Evolutionary conservation across 768 basidiomycete genomes (phyloP).

Genomic region (Tephrocybe sp.): DNA sequence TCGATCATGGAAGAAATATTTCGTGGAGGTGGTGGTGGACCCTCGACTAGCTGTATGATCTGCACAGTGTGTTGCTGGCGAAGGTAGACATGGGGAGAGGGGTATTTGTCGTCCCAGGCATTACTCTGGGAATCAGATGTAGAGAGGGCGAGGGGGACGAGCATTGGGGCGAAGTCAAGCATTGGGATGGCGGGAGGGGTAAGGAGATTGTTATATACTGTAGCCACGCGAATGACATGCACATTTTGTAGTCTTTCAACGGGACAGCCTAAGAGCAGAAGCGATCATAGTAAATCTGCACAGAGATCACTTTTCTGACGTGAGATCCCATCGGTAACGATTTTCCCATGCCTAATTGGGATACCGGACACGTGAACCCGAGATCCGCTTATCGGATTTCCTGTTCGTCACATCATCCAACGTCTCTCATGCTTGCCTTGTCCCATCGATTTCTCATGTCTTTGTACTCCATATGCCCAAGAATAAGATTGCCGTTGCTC

Average conservation of each 20-base stretch:
- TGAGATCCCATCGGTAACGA: conserved; percentile 23
- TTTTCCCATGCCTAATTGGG: conserved; percentile 28
- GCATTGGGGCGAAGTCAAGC: conserved; percentile 23
- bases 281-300: conserved; percentile 19
- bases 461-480: conserved; percentile 18
- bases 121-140: conserved; percentile 24
- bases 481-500: conserved; percentile 17
- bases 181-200: conserved; percentile 21
- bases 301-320: conserved; percentile 10
- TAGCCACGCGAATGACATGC: conserved; percentile 21
- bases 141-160: conserved; percentile 15
- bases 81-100: conserved; percentile 41
- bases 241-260: conserved; percentile 23
- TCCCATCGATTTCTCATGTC: conserved; percentile 17
- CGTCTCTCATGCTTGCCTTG: conserved; percentile 21
- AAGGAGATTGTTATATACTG: conserved; percentile 18
- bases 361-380: conserved; percentile 22
- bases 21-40: conserved; percentile 53
- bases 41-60: conserved; percentile 76
- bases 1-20: conserved; percentile 36
- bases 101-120: conserved; percentile 27
- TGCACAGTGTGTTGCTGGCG: conserved; percentile 50
- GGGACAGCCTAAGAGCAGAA: conserved; percentile 20
- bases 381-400: conserved; percentile 26
- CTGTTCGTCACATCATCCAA: conserved; percentile 15